phyloP scores from a whole-genome alignment of 352 stramenopile genomes.

The Thraustotheca clavata region DNA sequence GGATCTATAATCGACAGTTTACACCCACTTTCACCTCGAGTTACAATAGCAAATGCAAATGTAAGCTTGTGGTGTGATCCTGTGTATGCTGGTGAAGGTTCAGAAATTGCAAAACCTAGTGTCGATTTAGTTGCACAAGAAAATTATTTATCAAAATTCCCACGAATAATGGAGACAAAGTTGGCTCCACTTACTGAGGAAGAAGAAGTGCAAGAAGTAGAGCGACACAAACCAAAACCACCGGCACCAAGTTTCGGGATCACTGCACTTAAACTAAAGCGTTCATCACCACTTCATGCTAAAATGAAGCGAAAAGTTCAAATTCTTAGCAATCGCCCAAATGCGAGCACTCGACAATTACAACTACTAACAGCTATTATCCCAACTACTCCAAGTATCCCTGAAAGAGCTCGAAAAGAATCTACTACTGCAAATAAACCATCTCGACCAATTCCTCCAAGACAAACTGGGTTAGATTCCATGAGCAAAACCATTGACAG shows the following conservation, averaged over 20 bases:
- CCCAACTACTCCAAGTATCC: too few species aligned
- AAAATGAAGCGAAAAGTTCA: neutral
- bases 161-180: neutral
- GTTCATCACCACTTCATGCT: neutral
- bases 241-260: conserved; percentile 5
- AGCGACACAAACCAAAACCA: neutral
- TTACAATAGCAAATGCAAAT: neutral
- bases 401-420: too few species aligned
- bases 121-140: neutral
- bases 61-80: conserved; percentile 14
- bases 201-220: neutral
- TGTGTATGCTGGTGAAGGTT: conserved; percentile 4
- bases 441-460: neutral
- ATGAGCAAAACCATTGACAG: neutral
- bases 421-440: neutral
- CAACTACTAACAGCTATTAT: neutral
- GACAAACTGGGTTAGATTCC: neutral
- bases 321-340: neutral
- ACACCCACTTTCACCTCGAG: neutral
- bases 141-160: neutral
- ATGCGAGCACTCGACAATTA: neutral
- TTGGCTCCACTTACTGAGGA: conserved; percentile 1
- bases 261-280: neutral
- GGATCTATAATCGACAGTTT: neutral
- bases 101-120: conserved; percentile 13